These are phyloP conservation scores for button mushroom (Agaricus bisporus) DNA, from an alignment of 768 basidiomycete species.

Conservation along the genomic window DNA sequence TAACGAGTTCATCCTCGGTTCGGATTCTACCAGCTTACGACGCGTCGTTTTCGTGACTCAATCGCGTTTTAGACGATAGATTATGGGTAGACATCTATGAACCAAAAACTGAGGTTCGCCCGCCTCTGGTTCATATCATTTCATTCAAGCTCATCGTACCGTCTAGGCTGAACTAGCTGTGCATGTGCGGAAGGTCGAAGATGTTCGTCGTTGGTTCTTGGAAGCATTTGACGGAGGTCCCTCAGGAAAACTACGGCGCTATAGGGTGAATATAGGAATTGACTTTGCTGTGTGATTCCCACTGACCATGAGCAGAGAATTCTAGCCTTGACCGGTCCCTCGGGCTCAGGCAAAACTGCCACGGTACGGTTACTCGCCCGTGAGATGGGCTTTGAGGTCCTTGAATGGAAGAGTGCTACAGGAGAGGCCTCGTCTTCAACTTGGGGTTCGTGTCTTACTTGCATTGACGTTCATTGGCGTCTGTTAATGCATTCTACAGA, in stretches of 20 bases:
- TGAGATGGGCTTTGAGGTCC: constrained; percentile 71
- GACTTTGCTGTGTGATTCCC: not conserved
- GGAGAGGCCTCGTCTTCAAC: constrained; percentile 37
- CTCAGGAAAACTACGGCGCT: constrained; percentile 58
- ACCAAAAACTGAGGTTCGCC: constrained; percentile 47
- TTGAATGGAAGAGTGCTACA: constrained; percentile 79
- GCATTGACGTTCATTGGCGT: not conserved
- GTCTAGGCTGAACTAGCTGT: constrained; percentile 68
- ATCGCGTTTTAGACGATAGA: constrained; percentile 26
- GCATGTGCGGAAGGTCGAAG: constrained; percentile 73
- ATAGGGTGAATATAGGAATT: constrained; percentile 48
- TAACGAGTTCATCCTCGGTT: not conserved
- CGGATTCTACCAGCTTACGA: not conserved
- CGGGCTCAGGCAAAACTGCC: constrained; percentile 88
- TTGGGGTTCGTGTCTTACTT: constrained; percentile 15
- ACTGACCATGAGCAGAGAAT: constrained; percentile 51
- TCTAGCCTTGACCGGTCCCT: constrained; percentile 79
- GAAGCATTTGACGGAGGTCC: constrained; percentile 71
- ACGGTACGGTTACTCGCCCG: constrained; percentile 69
- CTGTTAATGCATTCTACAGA: not conserved
- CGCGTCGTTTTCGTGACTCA: not conserved
- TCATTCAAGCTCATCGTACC: not conserved
- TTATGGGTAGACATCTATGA: constrained; percentile 65
- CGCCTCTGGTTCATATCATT: not conserved
- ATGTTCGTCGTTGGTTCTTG: constrained; percentile 66